A percentile compares a stretch with the other conserved stretches of the same genome.
These are phyloP conservation scores for Lactarius trivialis DNA, from an alignment of 768 basidiomycete genomes.

Conservation along the genomic window DNA sequence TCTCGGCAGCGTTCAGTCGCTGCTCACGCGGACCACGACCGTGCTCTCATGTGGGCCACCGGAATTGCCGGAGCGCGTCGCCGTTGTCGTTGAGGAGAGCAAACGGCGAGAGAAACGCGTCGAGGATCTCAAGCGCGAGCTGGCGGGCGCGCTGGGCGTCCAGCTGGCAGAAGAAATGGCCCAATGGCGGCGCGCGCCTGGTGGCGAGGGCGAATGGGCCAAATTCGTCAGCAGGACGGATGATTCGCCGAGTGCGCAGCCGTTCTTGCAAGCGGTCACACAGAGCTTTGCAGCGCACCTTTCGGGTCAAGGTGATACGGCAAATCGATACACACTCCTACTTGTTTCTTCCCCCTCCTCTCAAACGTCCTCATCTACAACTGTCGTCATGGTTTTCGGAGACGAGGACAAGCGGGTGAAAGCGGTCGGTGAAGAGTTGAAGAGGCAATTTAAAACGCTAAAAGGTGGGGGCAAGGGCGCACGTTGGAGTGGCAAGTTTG, in stretches of 20 bases:
- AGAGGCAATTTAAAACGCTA: constrained; percentile 44
- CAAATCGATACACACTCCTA: constrained; percentile 38
- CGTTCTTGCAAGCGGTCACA: constrained; percentile 53
- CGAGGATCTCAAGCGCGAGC: constrained; percentile 61
- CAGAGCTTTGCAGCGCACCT: constrained; percentile 36
- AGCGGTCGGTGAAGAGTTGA: constrained; percentile 49
- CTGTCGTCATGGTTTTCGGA: constrained; percentile 54
- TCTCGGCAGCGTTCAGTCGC: constrained; percentile 49
- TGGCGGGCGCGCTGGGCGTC: constrained; percentile 45
- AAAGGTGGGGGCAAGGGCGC: constrained; percentile 76
- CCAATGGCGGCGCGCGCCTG: constrained; percentile 23
- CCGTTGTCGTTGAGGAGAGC: constrained; percentile 59
- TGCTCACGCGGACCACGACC: constrained; percentile 49
- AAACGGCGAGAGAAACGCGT: constrained; percentile 61
- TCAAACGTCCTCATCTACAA: constrained; percentile 44
- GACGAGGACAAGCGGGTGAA: constrained; percentile 56
- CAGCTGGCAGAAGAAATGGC: constrained; percentile 36
- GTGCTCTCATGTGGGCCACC: constrained; percentile 62
- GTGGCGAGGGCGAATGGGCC: constrained; percentile 33
- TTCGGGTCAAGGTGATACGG: constrained; percentile 24
- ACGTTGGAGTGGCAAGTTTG: constrained; percentile 71
- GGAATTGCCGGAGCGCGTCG: constrained; percentile 62
- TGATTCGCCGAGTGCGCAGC: constrained; percentile 51
- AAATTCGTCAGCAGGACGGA: constrained; percentile 54
- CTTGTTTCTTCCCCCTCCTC: constrained; percentile 58